Conservation (phyloP, 371 early-diverging fungal genomes). For the Rhizomucor miehei region DNA sequence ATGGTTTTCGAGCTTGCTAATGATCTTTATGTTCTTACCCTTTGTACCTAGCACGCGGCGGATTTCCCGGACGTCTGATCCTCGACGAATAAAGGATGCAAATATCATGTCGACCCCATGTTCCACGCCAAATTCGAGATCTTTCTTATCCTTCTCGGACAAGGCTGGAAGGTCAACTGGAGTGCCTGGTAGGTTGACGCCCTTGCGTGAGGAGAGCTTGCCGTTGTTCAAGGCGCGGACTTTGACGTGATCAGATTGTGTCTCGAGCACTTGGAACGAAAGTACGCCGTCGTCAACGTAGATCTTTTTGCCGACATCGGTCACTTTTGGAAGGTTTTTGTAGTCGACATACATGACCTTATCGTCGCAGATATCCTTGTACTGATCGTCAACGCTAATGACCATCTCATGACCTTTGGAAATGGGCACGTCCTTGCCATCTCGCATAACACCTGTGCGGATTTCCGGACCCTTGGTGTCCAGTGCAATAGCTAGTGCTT, state of each 20-base stretch:
- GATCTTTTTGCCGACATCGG: constrained; percentile 76
- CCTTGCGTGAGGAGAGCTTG: constrained; percentile 74
- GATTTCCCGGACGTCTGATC: constrained; percentile 84
- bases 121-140: constrained; percentile 87
- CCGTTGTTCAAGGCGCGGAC: constrained; percentile 72
- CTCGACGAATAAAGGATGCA: constrained; percentile 93
- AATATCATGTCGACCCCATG: constrained; percentile 94
- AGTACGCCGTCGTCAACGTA: constrained; percentile 82
- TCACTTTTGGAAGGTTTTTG: constrained; percentile 77
- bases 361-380: constrained; percentile 59
- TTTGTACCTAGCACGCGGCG: constrained; percentile 73
- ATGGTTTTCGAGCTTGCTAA: constrained; percentile 91
- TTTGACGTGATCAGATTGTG: constrained; percentile 53
- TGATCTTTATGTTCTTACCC: constrained; percentile 85
- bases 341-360: constrained; percentile 83
- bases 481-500: constrained; percentile 74
- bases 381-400: constrained; percentile 73
- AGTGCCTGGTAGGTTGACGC: constrained; percentile 82
- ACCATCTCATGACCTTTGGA: constrained; percentile 67
- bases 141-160: constrained; percentile 88
- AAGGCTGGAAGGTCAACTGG: constrained; percentile 85
- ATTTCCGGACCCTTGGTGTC: constrained; percentile 90
- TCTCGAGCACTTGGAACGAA: constrained; percentile 74
- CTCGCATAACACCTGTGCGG: constrained; percentile 72
- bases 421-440: constrained; percentile 50